These are phyloP conservation scores for Apocynum venetum DNA, from an alignment of 257 asterid genomes.

Conservation along the genomic window DNA sequence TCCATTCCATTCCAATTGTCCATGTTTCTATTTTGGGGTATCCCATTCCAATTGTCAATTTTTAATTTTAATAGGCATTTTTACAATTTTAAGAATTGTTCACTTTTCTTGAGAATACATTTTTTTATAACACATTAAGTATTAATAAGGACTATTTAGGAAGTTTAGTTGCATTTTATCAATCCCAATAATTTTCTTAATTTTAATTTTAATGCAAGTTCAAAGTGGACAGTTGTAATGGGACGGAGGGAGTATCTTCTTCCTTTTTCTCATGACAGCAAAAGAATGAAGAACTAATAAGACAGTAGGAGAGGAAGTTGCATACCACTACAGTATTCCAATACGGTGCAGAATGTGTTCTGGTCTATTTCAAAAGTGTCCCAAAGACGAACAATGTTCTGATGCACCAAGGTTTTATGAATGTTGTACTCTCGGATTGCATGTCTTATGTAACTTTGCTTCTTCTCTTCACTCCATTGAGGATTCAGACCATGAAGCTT, in stretches of 20 bases:
- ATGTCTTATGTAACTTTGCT: slow-evolving; percentile 93
- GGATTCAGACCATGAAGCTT: slow-evolving; percentile 97
- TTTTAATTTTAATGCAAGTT: too few species aligned
- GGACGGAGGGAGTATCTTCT: neutral
- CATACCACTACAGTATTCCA: slow-evolving; percentile 98
- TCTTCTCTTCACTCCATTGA: slow-evolving; percentile 99
- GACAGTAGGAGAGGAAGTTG: neutral
- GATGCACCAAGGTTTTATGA: slow-evolving; percentile 88
- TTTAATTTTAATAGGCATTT: too few species aligned
- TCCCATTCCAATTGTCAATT: too few species aligned
- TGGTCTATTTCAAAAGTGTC: slow-evolving; percentile 97
- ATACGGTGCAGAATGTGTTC: slow-evolving; percentile 89
- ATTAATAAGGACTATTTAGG: too few species aligned
- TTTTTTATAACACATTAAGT: too few species aligned
- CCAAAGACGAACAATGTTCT: slow-evolving; percentile 96
- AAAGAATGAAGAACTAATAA: neutral
- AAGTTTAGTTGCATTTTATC: too few species aligned
- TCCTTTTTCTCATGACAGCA: too few species aligned
- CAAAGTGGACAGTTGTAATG: too few species aligned
- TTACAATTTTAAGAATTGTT: too few species aligned
- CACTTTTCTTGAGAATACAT: too few species aligned
- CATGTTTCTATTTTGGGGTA: too few species aligned
- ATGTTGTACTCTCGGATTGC: slow-evolving; percentile 99
- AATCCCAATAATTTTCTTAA: too few species aligned
- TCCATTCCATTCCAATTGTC: neutral